A percentile compares a stretch with the other conserved stretches of the same genome.
Conservation (phyloP, 306 rosid genomes). For the Prunus fruticosa region DNA sequence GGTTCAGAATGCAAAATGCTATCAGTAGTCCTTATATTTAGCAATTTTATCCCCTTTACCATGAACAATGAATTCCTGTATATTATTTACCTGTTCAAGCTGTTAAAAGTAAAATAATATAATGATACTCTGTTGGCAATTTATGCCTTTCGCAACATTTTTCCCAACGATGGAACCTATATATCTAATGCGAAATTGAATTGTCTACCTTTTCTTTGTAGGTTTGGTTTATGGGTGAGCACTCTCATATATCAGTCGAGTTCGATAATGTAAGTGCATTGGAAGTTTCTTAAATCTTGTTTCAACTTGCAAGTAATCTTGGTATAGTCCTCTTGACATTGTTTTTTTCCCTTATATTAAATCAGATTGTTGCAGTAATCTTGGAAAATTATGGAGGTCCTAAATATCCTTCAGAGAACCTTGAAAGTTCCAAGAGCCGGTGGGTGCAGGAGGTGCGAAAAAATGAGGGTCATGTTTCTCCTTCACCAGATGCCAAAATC, state of each 20-base stretch:
- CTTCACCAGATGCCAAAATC: slow-evolving; percentile 41
- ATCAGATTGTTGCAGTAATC: slow-evolving; percentile 83
- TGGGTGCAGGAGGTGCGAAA: slow-evolving; percentile 57
- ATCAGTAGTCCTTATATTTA: not conserved
- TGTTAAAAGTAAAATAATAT: not conserved
- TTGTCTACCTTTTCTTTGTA: slow-evolving; percentile 38
- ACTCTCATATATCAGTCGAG: slow-evolving; percentile 79
- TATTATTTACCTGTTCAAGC: not conserved
- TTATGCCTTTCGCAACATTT: not conserved
- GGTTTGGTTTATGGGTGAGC: slow-evolving; percentile 95
- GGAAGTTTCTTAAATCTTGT: slow-evolving; percentile 22
- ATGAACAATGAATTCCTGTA: not conserved
- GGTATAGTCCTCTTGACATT: slow-evolving; percentile 1
- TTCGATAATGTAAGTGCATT: slow-evolving; percentile 74
- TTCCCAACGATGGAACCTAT: not conserved
- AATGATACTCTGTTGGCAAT: slow-evolving; percentile 4
- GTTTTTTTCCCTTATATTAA: slow-evolving; percentile 16
- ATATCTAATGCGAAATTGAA: slow-evolving; percentile 9
- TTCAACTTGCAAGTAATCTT: slow-evolving; percentile 2
- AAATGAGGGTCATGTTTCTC: slow-evolving; percentile 44
- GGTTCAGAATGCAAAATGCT: not conserved
- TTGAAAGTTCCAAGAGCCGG: slow-evolving; percentile 36
- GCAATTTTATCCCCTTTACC: not conserved
- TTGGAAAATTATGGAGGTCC: slow-evolving; percentile 72
- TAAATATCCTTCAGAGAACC: slow-evolving; percentile 24